phyloP scores from a whole-genome alignment of 225 moss, liverwort and hornwort genomes.

The Polytrichum formosum region DNA sequence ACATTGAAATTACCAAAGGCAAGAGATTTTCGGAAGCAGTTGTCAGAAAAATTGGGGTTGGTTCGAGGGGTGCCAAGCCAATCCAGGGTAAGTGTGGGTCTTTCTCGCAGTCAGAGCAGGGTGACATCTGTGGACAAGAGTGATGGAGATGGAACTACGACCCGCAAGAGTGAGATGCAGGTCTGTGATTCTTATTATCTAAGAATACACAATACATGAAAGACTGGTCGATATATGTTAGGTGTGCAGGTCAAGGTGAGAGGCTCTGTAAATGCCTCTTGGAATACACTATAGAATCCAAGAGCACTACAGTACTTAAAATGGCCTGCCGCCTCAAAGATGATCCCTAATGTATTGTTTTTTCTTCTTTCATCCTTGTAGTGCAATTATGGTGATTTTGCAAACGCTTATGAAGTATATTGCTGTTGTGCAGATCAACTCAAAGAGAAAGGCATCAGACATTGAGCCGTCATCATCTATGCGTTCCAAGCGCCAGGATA shows the following conservation, averaged over 20 bases:
- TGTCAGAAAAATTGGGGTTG: constrained; percentile 6
- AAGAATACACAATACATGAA: too few relatives aligned
- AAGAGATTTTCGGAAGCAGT: constrained; percentile 13
- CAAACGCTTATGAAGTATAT: background rate
- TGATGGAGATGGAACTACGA: constrained; percentile 13
- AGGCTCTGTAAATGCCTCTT: background rate
- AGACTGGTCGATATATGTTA: too few relatives aligned
- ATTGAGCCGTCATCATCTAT: constrained; percentile 28
- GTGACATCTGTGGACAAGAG: constrained; percentile 10
- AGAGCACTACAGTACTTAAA: too few relatives aligned
- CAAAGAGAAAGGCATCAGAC: constrained; percentile 37
- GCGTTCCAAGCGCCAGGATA: constrained; percentile 33
- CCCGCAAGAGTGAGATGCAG: constrained; percentile 16
- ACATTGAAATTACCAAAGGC: constrained; percentile 9
- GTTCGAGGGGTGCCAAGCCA: constrained; percentile 14
- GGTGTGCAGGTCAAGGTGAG: too few relatives aligned
- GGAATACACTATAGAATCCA: background rate
- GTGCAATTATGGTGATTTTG: too few relatives aligned
- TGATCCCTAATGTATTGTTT: too few relatives aligned
- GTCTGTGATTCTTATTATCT: constrained; percentile 17
- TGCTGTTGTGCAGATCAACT: constrained; percentile 5
- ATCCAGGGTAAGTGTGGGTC: constrained; percentile 8
- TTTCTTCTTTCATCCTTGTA: too few relatives aligned
- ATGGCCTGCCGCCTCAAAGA: too few relatives aligned
- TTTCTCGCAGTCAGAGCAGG: constrained; percentile 13